Evolutionary conservation across 768 basidiomycete genomes (phyloP).

Genomic region (Mycena albidolilacea): DNA sequence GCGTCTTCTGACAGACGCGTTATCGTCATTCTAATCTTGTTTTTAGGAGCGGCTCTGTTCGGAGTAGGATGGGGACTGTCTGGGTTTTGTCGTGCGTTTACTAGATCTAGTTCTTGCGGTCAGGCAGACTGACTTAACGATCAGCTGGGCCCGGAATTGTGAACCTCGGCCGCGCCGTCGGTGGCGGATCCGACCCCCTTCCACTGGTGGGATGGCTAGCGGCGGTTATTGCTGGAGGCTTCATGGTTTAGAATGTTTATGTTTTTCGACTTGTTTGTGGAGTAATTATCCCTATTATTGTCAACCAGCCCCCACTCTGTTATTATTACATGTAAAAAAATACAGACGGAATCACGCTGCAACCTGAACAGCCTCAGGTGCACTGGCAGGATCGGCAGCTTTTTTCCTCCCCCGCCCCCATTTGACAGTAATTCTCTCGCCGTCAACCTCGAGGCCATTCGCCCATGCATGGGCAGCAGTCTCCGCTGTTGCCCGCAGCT

Average conservation of each 20-base stretch:
- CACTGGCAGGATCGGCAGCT: constrained; percentile 48
- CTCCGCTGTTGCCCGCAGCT: constrained; percentile 86
- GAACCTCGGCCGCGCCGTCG: constrained; percentile 68
- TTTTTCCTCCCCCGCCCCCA: constrained; percentile 87
- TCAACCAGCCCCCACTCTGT: not conserved
- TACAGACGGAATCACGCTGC: constrained; percentile 15
- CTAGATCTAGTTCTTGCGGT: not conserved
- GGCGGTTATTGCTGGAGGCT: constrained; percentile 57
- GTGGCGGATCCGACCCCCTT: constrained; percentile 50
- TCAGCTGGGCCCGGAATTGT: constrained; percentile 77
- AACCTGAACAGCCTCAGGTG: constrained; percentile 3
- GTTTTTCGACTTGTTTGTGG: not conserved
- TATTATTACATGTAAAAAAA: constrained; percentile 17
- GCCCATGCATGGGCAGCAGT: constrained; percentile 90
- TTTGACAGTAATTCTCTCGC: constrained; percentile 78
- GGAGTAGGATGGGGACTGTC: constrained; percentile 75
- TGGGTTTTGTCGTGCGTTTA: constrained; percentile 72
- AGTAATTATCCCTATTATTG: constrained; percentile 35
- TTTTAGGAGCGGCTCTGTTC: constrained; percentile 66
- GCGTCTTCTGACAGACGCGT: not conserved
- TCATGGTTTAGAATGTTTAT: constrained; percentile 46
- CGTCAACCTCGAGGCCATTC: constrained; percentile 91
- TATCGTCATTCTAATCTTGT: not conserved
- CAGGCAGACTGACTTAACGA: constrained; percentile 23
- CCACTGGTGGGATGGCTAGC: constrained; percentile 59